Base-by-base conservation (phyloP, 2,329 filamentous ascomycete species). In the Dactylonectria macrodidyma region DNA sequence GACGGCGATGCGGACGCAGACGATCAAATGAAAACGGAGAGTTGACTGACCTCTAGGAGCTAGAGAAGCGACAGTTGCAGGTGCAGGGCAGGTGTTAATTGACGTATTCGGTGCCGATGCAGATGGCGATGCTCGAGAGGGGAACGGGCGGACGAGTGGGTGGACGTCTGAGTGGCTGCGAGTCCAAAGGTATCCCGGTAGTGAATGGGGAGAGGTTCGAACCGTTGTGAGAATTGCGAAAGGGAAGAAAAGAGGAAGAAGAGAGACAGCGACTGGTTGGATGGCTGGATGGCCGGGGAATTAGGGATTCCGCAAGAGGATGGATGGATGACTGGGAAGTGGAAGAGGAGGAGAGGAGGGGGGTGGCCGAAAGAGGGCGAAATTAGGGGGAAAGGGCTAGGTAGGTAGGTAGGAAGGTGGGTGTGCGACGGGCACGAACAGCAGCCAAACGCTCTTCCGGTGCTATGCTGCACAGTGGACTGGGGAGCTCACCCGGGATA, bases 241-340 rank as follows among this genome's bases (percentile, higher is more conserved):
- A 65, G 56, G 55, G 66, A 48, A 54, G 60, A 51, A 22, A 52
- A 44, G 57, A 63, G 44, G 36, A 57, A 62, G 59, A 66, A 51
- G 64, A 68, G 67, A 69, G 50, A 63, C 59, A 52, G 4, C 26
- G 38, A 19, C 59, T 57, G 55, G 56, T 36, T 41, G 56, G 57
- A 59, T 62, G 64, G 63, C 65, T 70, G 70, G 71, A 16, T 60
- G 63, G 67, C 65, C 68, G 72, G 73, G 67, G 66, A 63, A 62
- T 60, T 66, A 57, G 55, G 58, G 67, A 75, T 67, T 71, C 73
- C 71, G 67, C 63, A 51, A 65, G 47, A 47, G 60, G 58, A 55
- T 47, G 33, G 46, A 57, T 51, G 41, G 41, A 61, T 71, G 64
- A 74, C 73, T 73, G 67, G 72, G 48, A 55, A 41, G 47, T 24